Evolutionary conservation across 192 early-diverging fungal species (phyloP), one percentile per base, ranked within the genome.

Genomic region (Coemansia sp.): DNA sequence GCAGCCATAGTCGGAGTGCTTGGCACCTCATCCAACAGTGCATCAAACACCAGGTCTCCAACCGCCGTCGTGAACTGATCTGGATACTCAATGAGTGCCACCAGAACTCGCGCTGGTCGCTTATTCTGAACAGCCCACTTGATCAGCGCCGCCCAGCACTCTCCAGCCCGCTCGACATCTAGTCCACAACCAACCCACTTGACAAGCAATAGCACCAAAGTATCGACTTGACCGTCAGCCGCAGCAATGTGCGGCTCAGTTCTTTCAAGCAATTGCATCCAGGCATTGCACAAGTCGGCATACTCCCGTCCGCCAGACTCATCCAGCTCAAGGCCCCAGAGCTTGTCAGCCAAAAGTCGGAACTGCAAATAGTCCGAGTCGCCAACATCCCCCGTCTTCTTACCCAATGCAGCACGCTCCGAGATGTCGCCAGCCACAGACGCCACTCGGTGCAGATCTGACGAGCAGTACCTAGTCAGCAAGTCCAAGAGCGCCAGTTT

Each of bases 401-500:
- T 47, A 34, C 51, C 29, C 29, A 54, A 0, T 2, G 49, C 59
- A 13, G 31, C 47, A 12, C 44, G 33, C 24, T 38, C 55, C 57
- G 72, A 74, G 59, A 74, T 63, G 18, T 71, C 40, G 47, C 74
- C 77, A 0, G 65, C 77, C 46, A 67, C 34, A 5, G 74, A 65
- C 6, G 40, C 54, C 15, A 79, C 59, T 44, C 51, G 44, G 63
- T 69, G 55, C 38, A 57, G 38, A 2, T 65, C 73, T 7, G 66
- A 34, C 43, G 66, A 34, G 5, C 61, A 54, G 64, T 65, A 43
- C 54, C 31, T 65, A 3, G 29, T 57, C 11, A 61, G 38, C 7
- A 57, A n/a, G 6, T 73, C 71, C 31, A 73, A 55, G 38, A 73
- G 55, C 5, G 55, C 71, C 63, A 73, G 63, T n/a, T 42, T 65